These are phyloP conservation scores for Planoprotostelium fungivorum DNA, from an alignment of 78 protist species.

Conservation along the genomic window DNA sequence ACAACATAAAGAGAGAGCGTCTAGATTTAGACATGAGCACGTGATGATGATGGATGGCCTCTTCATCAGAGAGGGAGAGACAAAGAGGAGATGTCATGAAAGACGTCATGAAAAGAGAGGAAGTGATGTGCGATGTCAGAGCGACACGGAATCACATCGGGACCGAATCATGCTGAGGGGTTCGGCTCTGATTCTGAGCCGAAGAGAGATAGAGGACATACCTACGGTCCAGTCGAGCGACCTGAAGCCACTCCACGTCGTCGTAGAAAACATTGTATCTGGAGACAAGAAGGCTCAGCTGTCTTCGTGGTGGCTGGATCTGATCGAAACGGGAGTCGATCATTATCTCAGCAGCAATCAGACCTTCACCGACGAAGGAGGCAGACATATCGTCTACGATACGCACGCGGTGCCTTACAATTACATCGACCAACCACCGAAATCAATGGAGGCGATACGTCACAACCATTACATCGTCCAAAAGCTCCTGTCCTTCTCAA, in stretches of 20 bases:
- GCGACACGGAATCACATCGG: too few species aligned
- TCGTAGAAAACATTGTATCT: neutral
- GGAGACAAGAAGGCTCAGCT: neutral
- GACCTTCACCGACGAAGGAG: neutral
- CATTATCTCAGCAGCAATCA: neutral
- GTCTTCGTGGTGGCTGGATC: neutral
- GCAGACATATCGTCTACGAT: neutral
- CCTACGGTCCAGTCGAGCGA: too few species aligned
- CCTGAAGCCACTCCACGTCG: neutral
- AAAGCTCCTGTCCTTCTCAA: neutral
- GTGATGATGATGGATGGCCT: too few species aligned
- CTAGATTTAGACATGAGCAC: too few species aligned
- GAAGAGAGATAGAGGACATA: too few species aligned
- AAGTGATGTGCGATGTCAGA: too few species aligned
- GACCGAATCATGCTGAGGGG: too few species aligned
- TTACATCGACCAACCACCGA: neutral
- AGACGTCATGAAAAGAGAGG: too few species aligned
- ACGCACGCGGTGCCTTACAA: neutral
- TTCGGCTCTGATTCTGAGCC: too few species aligned
- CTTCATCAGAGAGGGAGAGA: too few species aligned
- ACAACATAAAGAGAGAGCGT: too few species aligned
- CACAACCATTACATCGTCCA: neutral
- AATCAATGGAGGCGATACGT: neutral
- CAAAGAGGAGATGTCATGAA: too few species aligned
- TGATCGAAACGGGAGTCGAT: neutral